Base-by-base conservation (phyloP, 164 flowering plant species). In the Liquidambar formosana region DNA sequence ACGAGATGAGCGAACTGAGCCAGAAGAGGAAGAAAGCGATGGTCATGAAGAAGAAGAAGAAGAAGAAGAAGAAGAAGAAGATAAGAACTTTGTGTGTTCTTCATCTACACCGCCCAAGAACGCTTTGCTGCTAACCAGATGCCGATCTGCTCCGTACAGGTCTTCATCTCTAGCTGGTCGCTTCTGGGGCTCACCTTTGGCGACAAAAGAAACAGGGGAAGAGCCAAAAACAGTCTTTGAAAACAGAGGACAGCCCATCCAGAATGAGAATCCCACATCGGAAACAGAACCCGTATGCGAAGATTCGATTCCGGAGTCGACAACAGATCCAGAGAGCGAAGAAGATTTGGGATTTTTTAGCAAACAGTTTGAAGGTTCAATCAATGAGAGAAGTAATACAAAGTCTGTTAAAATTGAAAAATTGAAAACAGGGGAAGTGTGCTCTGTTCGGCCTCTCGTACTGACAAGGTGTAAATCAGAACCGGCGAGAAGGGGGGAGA, bases 131-230 rank as follows among this genome's bases (percentile, higher is more conserved):
- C 73, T 91, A 22, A 91, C 89, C 21, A 71, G 94, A 63, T 77
- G 91, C 51, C 85, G 89, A 85, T 91, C 97, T 27, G 94, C 86
- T 14, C 91, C 91, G n/a, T 83, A 84, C 76, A 75, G 90, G 75
- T 82, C 90, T 16, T 84, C 97, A 4, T 88, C 94, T 0, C 47
- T 89, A 49, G 90, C 90, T 0, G 43, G 64, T 62, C 73, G 78
- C 21, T 82, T 88, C 57, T 91, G 92, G 89, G 86, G 81, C 14
- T 82, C 88, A 12, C 85, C 88, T 28, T 26, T 65, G 33, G 43
- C 15, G 13, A 25, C 51, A 52, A 64, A 67, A 27, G 57, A 66
- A 27, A 59, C 38, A 45, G 68, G 8, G 52, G 79, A 63, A 27
- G 67, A 53, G 18, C 54, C 48, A 38, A 64, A 64, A 65, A 53